Conservation (phyloP, 2,329 filamentous ascomycete genomes). For the Xylaria sp. region DNA sequence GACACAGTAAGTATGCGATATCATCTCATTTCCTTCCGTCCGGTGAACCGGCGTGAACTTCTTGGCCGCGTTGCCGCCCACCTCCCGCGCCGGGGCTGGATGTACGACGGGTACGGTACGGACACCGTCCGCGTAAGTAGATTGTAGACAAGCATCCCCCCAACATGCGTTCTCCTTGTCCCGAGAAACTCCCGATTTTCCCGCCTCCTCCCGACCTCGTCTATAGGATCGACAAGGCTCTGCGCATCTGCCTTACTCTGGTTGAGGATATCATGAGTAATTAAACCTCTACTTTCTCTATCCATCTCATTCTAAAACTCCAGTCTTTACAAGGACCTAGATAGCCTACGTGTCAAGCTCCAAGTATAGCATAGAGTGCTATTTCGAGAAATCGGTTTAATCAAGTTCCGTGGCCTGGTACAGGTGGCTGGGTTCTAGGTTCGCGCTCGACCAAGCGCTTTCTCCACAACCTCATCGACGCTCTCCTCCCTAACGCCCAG, state of each 20-base stretch:
- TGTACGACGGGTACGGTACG: background rate
- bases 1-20: background rate
- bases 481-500: constrained; percentile 45
- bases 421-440: background rate
- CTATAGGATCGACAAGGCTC: constrained; percentile 1
- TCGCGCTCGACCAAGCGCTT: constrained; percentile 34
- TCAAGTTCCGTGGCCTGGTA: background rate
- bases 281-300: constrained; percentile 27
- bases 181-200: constrained; percentile 2
- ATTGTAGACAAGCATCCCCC: constrained; percentile 9
- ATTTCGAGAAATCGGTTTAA: background rate
- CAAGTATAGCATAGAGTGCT: constrained; percentile 1
- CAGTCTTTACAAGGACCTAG: background rate
- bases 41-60: background rate
- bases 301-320: constrained; percentile 3
- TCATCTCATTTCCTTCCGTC: constrained; percentile 1
- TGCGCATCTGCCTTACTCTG: constrained; percentile 3
- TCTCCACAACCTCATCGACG: constrained; percentile 43
- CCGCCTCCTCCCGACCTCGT: constrained; percentile 4
- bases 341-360: constrained; percentile 7
- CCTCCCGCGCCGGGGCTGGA: background rate
- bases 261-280: constrained; percentile 16
- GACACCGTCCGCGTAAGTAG: background rate
- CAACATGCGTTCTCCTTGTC: background rate
- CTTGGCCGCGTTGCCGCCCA: background rate